Evolutionary conservation across 2,329 filamentous ascomycete genomes (phyloP).

Genomic region (Keithomyces neogunnii): DNA sequence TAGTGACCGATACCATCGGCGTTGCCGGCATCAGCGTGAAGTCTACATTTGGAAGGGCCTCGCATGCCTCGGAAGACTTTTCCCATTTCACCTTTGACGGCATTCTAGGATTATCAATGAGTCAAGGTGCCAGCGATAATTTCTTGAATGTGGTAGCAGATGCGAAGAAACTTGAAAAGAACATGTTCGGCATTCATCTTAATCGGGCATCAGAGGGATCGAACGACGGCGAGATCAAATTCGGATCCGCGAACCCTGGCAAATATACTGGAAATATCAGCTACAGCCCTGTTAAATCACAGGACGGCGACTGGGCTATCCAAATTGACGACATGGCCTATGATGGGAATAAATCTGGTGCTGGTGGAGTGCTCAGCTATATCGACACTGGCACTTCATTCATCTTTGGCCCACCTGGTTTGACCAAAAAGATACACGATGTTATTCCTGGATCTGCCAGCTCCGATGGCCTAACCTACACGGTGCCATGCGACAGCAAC

Average conservation of each 20-base stretch:
- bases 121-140: conserved; percentile 50
- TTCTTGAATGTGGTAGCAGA: conserved; percentile 56
- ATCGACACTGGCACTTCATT: conserved; percentile 82
- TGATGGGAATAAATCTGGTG: conserved; percentile 47
- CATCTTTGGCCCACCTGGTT: conserved; percentile 59
- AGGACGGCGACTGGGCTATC: conserved; percentile 63
- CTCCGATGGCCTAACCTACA: conserved; percentile 54
- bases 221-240: conserved; percentile 68
- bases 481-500: conserved; percentile 63
- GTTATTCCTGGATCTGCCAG: conserved; percentile 54
- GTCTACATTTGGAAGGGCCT: conserved; percentile 65
- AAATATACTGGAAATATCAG: conserved; percentile 61
- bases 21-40: conserved; percentile 57
- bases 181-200: conserved; percentile 64
- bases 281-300: conserved; percentile 48
- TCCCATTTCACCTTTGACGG: conserved; percentile 76
- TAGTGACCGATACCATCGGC: conserved; percentile 57
- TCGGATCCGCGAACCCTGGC: conserved; percentile 60
- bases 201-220: conserved; percentile 55
- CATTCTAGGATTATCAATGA: conserved; percentile 70
- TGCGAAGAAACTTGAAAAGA: conserved; percentile 48
- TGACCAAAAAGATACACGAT: conserved; percentile 60
- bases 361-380: conserved; percentile 53
- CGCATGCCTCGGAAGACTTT: conserved; percentile 66
- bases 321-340: conserved; percentile 56